These are phyloP conservation scores for Scutellaria minor DNA, from an alignment of 257 asterid genomes.

Conservation along the genomic window DNA sequence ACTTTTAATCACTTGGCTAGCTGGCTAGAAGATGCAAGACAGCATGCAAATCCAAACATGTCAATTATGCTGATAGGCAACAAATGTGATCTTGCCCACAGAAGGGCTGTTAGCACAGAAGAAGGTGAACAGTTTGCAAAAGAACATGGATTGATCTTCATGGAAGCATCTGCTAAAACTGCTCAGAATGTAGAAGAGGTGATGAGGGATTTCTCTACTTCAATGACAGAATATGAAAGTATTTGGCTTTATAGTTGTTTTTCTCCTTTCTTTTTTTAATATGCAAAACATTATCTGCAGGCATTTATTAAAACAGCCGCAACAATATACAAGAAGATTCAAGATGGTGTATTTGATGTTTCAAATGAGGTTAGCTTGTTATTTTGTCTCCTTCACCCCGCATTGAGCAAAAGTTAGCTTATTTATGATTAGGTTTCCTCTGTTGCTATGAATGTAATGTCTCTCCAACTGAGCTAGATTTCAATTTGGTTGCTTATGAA, in stretches of 20 bases:
- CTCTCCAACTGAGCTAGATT: slow-evolving; percentile 21
- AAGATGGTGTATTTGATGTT: slow-evolving; percentile 93
- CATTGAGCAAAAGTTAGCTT: slow-evolving; percentile 18
- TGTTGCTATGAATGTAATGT: slow-evolving; percentile 7
- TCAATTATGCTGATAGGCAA: slow-evolving; percentile 63
- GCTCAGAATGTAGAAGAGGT: slow-evolving; percentile 76
- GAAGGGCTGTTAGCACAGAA: slow-evolving; percentile 72
- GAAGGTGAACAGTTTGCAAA: slow-evolving; percentile 73
- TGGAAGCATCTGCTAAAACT: slow-evolving; percentile 79
- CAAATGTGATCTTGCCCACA: slow-evolving; percentile 66
- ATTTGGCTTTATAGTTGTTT: not conserved
- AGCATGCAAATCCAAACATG: slow-evolving; percentile 71
- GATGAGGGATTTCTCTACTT: slow-evolving; percentile 29
- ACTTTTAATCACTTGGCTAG: slow-evolving; percentile 68
- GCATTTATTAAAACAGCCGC: slow-evolving; percentile 88
- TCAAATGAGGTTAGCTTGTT: slow-evolving; percentile 78
- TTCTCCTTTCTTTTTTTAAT: slow-evolving; percentile 16
- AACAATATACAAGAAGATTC: slow-evolving; percentile 89
- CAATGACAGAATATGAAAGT: not conserved
- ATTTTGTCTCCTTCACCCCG: slow-evolving; percentile 4
- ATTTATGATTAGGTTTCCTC: not conserved
- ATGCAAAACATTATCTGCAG: slow-evolving; percentile 48
- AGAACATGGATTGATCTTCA: slow-evolving; percentile 65
- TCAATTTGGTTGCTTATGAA: not conserved
- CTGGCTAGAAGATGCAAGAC: slow-evolving; percentile 75